Evolutionary conservation across 2,329 filamentous ascomycete species (phyloP).

Genomic region (Ceratocystis diversiconidia): DNA sequence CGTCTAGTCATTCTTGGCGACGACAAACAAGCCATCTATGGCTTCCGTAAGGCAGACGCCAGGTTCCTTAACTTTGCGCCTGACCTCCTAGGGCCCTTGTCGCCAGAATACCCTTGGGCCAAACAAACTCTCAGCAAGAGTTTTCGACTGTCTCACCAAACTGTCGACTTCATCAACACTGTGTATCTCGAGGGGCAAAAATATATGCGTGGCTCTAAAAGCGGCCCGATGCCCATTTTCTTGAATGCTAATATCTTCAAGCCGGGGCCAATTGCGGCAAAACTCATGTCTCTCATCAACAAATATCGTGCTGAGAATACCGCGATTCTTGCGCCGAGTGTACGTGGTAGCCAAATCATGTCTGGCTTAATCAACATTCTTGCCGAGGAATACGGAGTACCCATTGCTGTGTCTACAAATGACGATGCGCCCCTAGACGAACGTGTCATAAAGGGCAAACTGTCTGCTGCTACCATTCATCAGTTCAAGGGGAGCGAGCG

Average conservation of each 20-base stretch:
- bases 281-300: slow-evolving; percentile 20
- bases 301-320: slow-evolving; percentile 19
- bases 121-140: slow-evolving; percentile 21
- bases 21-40: slow-evolving; percentile 24
- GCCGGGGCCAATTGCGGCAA: slow-evolving; percentile 15
- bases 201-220: slow-evolving; percentile 24
- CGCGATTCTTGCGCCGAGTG: slow-evolving; percentile 11
- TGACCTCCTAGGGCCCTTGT: slow-evolving; percentile 20
- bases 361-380: slow-evolving; percentile 3
- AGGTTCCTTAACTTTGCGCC: slow-evolving; percentile 23
- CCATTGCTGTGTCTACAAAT: slow-evolving; percentile 20
- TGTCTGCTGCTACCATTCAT: slow-evolving; percentile 25
- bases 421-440: slow-evolving; percentile 23
- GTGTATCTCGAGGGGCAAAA: slow-evolving; percentile 22
- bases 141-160: slow-evolving; percentile 22
- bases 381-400: slow-evolving; percentile 18
- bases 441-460: slow-evolving; percentile 22
- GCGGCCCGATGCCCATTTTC: slow-evolving; percentile 23
- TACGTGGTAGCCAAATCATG: background rate
- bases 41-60: slow-evolving; percentile 23
- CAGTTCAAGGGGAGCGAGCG: slow-evolving; percentile 26
- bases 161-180: slow-evolving; percentile 22
- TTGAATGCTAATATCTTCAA: slow-evolving; percentile 19
- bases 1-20: slow-evolving; percentile 24
- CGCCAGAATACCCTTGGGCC: slow-evolving; percentile 20